phyloP scores from a whole-genome alignment of 768 basidiomycete species.

The Trametes punicea region DNA sequence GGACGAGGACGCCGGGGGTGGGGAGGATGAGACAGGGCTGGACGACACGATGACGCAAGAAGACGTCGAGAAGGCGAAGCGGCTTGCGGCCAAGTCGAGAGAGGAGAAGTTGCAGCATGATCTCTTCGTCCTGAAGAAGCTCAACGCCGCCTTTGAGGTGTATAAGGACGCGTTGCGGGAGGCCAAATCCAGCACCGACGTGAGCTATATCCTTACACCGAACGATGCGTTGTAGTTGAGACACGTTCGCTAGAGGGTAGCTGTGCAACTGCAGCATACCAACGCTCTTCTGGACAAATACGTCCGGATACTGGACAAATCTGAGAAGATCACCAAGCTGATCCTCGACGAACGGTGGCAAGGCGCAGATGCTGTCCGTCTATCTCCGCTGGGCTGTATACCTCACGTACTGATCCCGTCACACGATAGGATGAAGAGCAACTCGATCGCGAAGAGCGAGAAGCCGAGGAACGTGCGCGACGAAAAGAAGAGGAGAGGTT shows the following conservation, averaged over 20 bases:
- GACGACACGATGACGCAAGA: conserved; percentile 30
- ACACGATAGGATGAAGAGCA: conserved; percentile 53
- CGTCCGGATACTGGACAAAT: conserved; percentile 61
- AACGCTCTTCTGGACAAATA: conserved; percentile 76
- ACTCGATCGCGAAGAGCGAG: conserved; percentile 43
- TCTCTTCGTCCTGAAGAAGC: conserved; percentile 65
- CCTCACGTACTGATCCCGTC: neutral
- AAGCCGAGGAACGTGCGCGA: conserved; percentile 37
- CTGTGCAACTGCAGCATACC: conserved; percentile 64
- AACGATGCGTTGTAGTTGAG: neutral
- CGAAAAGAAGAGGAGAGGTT: conserved; percentile 35
- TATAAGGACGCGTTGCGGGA: conserved; percentile 67
- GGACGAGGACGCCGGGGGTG: conserved; percentile 21
- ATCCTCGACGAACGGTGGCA: conserved; percentile 77
- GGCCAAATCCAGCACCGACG: conserved; percentile 68
- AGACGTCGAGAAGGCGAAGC: conserved; percentile 26
- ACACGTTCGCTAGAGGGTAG: conserved; percentile 46
- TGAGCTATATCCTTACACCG: conserved; percentile 30
- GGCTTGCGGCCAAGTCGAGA: conserved; percentile 36
- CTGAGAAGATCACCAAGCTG: conserved; percentile 63
- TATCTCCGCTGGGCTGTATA: neutral
- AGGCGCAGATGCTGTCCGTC: conserved; percentile 66
- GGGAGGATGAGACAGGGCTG: conserved; percentile 6
- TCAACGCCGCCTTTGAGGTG: conserved; percentile 65
- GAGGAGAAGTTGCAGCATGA: conserved; percentile 78